Base-by-base conservation (phyloP, 192 early-diverging fungal genomes). In the Rhizophagus sp. region DNA sequence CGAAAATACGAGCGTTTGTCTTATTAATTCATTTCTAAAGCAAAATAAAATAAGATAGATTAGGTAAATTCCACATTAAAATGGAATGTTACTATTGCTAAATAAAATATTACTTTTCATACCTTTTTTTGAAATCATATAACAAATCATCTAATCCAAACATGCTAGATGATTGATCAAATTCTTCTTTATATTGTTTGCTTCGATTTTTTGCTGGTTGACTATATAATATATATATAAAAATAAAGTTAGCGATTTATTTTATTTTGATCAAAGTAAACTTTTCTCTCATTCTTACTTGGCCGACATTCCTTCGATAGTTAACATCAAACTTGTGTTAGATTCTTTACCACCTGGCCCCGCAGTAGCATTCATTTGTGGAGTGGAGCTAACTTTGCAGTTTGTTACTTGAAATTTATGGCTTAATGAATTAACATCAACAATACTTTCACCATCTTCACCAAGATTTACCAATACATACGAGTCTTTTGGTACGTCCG, bases 401-500 rank as follows among this genome's bases (percentile, higher is more conserved):
- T 82, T 75, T 39, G 83, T 83, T 7, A 85, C 71, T 76, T 87
- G 86, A 73, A 87, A 85, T 8, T 78, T 77, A 62, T 85, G 83
- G 79, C 85, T 85, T 34, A 82, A 81, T 44, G 84, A 85, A 24
- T 84, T 65, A n/a, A 81, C 71, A 27, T 79, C 63, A 13, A 24
- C 63, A 10, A 83, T 52, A 7, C 69, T 72, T 50, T 81, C 80
- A 30, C 79, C 82, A 44, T 82, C 39, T 61, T 78, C 69, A 63
- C 79, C 77, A 2, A 87, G 57, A 13, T 85, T 81, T 0, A 87
- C 83, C 15, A 87, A 22, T 17, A 87, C 80, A 30, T 82, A 84
- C 4, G 79, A 61, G 10, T 82, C 80, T 75, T 84, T 82, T 12
- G 84, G 81, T n/a, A 84, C 47, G 9, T 41, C 50, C 61, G 78